Evolutionary conservation across 1,284 basidiomycete genomes (phyloP), one percentile per base, ranked within the genome.

Genomic region (Puccinia horiana): DNA sequence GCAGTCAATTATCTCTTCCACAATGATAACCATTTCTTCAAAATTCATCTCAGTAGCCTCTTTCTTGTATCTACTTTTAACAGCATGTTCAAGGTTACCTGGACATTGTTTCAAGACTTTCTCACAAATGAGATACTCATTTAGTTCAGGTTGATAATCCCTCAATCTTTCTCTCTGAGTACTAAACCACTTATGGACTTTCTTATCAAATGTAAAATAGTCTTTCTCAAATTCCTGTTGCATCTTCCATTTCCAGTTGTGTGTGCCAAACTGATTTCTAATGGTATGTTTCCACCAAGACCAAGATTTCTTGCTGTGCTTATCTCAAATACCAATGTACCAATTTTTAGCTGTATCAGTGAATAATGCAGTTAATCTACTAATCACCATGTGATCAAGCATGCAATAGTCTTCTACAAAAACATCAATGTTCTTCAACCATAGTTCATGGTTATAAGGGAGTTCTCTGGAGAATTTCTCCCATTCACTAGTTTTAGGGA

Each of bases 391-490:
- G n/a, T 26, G 16, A 14, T 58, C 56, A 9, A 58, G 14, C 12
- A 58, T 58, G 18, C 4, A 26, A 5, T 29, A 58, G 26, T 58
- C 56, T 29, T n/a, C n/a, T 26, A 58, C 56, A 26, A 58, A 29
- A 26, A 58, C n/a, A 58, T 58, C 56, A 4, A n/a, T 29, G 4
- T 58, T 58, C n/a, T 58, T 58, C 2, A 58, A 23, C 56, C 56
- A 58, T 2, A 58, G 4, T 26, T 58, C 56, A 58, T 58, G 56
- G 29, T 58, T 58, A 29, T 58, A 58, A 26, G 56, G 56, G 2
- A 58, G n/a, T 29, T 58, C 56, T 58, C 56, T 26, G 5, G 56
- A 58, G 56, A 58, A 58, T 58, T 58, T 58, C n/a, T 58, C 56
- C 56, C 56, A 58, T 4, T 58, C 56, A 23, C 18, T 29, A 6